Evolutionary conservation across 768 basidiomycete genomes (phyloP), one percentile per base, ranked within the genome.

Genomic region (Tulasnella sp.): DNA sequence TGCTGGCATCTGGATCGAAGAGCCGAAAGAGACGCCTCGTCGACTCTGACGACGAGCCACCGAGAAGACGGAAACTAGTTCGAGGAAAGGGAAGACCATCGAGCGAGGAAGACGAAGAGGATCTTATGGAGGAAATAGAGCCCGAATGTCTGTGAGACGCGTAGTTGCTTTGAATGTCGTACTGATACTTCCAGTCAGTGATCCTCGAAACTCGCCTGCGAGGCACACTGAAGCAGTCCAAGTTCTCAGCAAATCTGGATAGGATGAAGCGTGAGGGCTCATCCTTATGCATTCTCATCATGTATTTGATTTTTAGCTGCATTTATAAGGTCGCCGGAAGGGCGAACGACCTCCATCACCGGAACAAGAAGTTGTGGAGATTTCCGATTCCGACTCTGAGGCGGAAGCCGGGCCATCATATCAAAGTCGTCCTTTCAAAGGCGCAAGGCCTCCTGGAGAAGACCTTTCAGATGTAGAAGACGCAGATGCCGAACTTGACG

Each of bases 121-220:
- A 85, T 65, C 75, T 83, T 22, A 75, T 84, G 42, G 82, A 81
- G 19, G 82, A 87, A 75, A 81, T 89, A 8, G 85, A 89, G 62
- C 81, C 85, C 81, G 81, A 87, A 74, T 83, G 90, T 89, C 76
- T 77, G 85, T 79, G 17, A 19, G 52, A 12, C 42, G 17, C 32
- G n/a, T 19, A 17, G 32, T 12, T 32, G 29, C n/a, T 26, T 5
- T 1, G 32, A 67, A 17, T 11, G 12, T 6, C n/a, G 11, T 26
- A 17, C 42, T 35, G 14, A 59, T 7, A n/a, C 36, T 19, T 62
- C 36, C 52, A 52, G 22, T 7, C 74, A 92, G 89, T 81, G 68
- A 89, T 93, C 35, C 80, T 94, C 44, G 82, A 88, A 32, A 81
- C 80, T 7, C 87, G 91, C 59, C 79, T 93, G 36, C 87, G 92